Evolutionary conservation across 2,329 filamentous ascomycete species (phyloP).

Genomic region (Aspergillus sp.): DNA sequence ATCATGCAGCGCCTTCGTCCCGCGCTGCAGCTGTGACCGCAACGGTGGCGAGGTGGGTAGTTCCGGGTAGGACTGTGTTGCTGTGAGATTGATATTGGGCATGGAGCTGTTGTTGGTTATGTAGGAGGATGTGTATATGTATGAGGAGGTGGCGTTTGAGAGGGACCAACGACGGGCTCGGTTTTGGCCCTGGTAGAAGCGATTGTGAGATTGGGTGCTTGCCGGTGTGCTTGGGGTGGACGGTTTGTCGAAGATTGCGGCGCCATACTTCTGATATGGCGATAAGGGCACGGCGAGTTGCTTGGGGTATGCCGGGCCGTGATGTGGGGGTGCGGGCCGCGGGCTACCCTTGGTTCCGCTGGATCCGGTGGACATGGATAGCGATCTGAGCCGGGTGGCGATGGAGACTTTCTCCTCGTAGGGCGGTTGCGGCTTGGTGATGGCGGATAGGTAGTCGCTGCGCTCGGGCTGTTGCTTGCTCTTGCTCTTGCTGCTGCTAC

Average conservation of each 20-base stretch:
- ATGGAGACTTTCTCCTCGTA: slow-evolving; percentile 1
- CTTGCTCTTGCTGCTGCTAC: background rate
- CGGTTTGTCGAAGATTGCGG: slow-evolving; percentile 27
- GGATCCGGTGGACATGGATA: slow-evolving; percentile 11
- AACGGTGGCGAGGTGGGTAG: slow-evolving; percentile 10
- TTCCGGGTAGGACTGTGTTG: background rate
- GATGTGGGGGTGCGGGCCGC: slow-evolving; percentile 4
- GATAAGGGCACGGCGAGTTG: slow-evolving; percentile 30
- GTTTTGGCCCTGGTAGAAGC: slow-evolving; percentile 6
- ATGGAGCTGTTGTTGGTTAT: background rate
- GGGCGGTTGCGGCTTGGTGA: background rate
- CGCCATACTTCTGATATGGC: slow-evolving; percentile 32
- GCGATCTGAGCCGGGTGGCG: slow-evolving; percentile 2
- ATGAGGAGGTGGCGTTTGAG: background rate
- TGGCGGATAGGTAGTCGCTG: too few relatives aligned
- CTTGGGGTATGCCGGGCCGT: slow-evolving; percentile 7
- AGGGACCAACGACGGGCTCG: background rate
- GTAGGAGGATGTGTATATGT: background rate
- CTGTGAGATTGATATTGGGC: slow-evolving; percentile 3
- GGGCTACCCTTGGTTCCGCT: slow-evolving; percentile 3
- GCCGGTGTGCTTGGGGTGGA: slow-evolving; percentile 14
- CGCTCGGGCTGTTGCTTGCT: background rate
- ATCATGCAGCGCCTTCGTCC: slow-evolving; percentile 18
- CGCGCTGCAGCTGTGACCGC: slow-evolving; percentile 17
- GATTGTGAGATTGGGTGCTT: slow-evolving; percentile 13